Evolutionary conservation across 805 yeast genomes (phyloP).

Genomic region (Hagleromyces aurorensis): DNA sequence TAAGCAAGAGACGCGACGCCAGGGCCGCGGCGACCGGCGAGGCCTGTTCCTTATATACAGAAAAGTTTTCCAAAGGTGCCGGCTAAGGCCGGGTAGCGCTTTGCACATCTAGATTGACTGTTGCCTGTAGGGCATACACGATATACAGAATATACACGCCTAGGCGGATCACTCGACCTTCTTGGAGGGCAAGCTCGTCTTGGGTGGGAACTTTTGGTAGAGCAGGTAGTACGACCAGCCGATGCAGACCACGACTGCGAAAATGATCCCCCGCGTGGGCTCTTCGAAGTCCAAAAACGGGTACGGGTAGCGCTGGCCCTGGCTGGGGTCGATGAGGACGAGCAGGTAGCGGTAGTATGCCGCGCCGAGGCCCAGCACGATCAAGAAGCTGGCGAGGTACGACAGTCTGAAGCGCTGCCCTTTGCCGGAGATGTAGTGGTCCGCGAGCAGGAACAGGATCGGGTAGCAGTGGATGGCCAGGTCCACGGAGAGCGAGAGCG

Average conservation of each 20-base stretch:
- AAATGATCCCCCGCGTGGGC: slow-evolving; percentile 39
- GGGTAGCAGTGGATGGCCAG: slow-evolving; percentile 56
- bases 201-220: slow-evolving; percentile 29
- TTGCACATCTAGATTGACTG: too few relatives aligned
- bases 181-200: too few relatives aligned
- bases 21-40: too few relatives aligned
- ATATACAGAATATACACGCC: too few relatives aligned
- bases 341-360: slow-evolving; percentile 50
- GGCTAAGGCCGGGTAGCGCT: too few relatives aligned
- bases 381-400: slow-evolving; percentile 34
- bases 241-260: slow-evolving; percentile 36
- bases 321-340: slow-evolving; percentile 37
- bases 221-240: slow-evolving; percentile 30
- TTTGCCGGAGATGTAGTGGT: slow-evolving; percentile 42
- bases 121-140: slow-evolving; percentile 3
- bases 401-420: slow-evolving; percentile 35
- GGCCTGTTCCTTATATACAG: too few relatives aligned
- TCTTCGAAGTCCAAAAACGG: slow-evolving; percentile 53
- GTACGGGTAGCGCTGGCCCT: slow-evolving; percentile 53
- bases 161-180: too few relatives aligned
- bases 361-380: slow-evolving; percentile 35
- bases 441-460: slow-evolving; percentile 40
- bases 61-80: too few relatives aligned
- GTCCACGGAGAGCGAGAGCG: slow-evolving; percentile 46
- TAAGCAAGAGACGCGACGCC: too few relatives aligned